Evolutionary conservation across 73 alveolate species (phyloP), one percentile per base, ranked within the genome.

Genomic region (Paramecium bursaria): DNA sequence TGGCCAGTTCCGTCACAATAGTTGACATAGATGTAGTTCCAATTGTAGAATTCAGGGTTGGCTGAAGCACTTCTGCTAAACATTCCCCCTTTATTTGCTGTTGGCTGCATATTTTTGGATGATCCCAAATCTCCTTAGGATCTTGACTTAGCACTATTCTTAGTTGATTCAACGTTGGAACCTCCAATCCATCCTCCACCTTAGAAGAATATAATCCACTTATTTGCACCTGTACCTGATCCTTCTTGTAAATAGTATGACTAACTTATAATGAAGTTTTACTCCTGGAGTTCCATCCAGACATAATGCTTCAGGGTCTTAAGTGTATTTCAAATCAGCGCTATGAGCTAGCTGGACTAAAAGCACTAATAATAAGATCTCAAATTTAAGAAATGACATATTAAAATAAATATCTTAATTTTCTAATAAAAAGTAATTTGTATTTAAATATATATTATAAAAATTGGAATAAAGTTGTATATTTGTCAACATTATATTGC

Each of bases 141-240:
- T 79, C 89, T 79, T 3, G 75, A 39, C n/a, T 33, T 26, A 25
- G 85, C 75, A 46, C 22, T 35, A 31, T 39, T 35, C 23, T 39
- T 54, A 19, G 76, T 79, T 53, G 75, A 57, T 39, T 52, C 80
- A 7, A 53, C 73, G 25, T 0, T 54, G 13, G 11, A 39, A 6
- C 89, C 89, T 31, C 76, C 60, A 5, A 61, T 53, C 89, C 89
- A 79, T 33, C 85, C 89, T 42, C 89, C 89, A n/a, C 89, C 89
- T 79, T 79, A 23, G 31, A 79, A 73, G 26, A 53, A 73, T 19
- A 79, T 79, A 30, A 79, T 54, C 85, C 75, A 79, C 15, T 54
- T 48, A n/a, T 79, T 35, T 31, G 48, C 49, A 13, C 89, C 89
- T 13, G 44, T 51, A 53, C 85, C 89, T 3, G 48, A 22, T 50